Conservation (phyloP, 192 early-diverging fungal genomes). For the Gamsiella multidivaricata region DNA sequence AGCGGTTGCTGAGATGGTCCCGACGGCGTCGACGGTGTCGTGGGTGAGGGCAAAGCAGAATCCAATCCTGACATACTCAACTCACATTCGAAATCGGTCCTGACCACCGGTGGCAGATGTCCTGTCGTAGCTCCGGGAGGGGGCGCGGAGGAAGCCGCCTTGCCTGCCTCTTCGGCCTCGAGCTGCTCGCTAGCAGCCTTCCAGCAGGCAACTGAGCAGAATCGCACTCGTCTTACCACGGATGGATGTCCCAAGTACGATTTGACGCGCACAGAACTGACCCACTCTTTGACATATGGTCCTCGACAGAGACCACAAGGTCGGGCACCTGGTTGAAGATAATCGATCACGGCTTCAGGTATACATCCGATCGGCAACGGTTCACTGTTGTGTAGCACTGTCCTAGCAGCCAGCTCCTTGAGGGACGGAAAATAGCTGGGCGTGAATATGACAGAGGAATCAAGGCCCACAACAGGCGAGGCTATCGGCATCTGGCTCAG, state of each 20-base stretch:
- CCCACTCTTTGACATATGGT: conserved; percentile 66
- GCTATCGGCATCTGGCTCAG: background rate
- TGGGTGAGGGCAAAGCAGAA: conserved; percentile 8
- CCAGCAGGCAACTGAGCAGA: conserved; percentile 61
- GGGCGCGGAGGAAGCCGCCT: background rate
- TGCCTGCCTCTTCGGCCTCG: conserved; percentile 30
- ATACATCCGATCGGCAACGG: conserved; percentile 36
- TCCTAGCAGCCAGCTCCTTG: conserved; percentile 55
- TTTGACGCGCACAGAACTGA: conserved; percentile 64
- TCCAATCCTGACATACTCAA: background rate
- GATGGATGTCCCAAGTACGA: conserved; percentile 63
- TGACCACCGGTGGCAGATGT: conserved; percentile 25
- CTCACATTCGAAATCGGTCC: background rate
- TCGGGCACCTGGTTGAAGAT: conserved; percentile 45
- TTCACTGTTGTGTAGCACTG: conserved; percentile 33
- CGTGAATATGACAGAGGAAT: background rate
- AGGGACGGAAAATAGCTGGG: conserved; percentile 56
- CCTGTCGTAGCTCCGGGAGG: conserved; percentile 16
- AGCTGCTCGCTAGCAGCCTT: conserved; percentile 34
- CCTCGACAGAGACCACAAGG: conserved; percentile 52
- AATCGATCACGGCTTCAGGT: conserved; percentile 43
- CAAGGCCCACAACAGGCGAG: background rate
- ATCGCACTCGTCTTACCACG: conserved; percentile 61
- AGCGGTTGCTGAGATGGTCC: background rate
- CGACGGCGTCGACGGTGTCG: background rate